Base-by-base conservation (phyloP, 139 green algal species). In the Choricystis sp. region DNA sequence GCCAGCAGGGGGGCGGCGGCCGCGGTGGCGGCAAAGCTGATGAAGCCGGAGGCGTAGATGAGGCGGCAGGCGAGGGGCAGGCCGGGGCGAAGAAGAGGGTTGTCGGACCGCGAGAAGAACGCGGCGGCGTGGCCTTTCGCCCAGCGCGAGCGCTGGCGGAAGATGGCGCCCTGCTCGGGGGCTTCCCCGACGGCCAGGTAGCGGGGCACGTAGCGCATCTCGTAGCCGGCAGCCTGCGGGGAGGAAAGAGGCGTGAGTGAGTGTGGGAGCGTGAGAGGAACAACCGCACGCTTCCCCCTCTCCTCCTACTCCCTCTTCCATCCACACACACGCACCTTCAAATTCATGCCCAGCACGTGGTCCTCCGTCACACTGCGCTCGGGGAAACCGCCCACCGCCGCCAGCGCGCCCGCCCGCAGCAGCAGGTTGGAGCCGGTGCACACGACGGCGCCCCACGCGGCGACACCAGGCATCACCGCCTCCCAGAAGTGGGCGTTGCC, bases 61-160 rank as follows among this genome's bases (percentile, higher is more conserved):
- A 66, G 73, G 28, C 73, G 60, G 65, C 70, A 74, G 2, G 79
- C 31, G 3, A 63, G 40, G 3, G 31, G 59, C 26, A 83, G 74
- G 26, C 74, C 65, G 26, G 59, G 28, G n/a, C 66, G 48, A 25
- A 79, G 49, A 3, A 78, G 27, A 5, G 77, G 77, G 72, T 74
- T 79, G 65, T 72, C 67, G 26, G 40, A 9, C 40, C 31, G 19
- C n/a, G 56, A 69, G 60, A 79, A 79, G 66, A 83, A 81, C 25
- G 76, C 40, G 26, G 70, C 85, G 68, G 83, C 82, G 69, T 88
- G 81, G 4, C 84, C 84, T 71, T 92, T 92, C 76, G 77, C 81
- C 85, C 85, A 92, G 58, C 85, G 81, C 3, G 83, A 89, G 56
- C 85, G 76, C 73, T 92, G 85, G 58, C 85, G 81, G 79, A 88